A percentile compares a stretch with the other conserved stretches of the same genome.
phyloP scores from a whole-genome alignment of 208 protist species.

The Zelonia costaricensis region DNA sequence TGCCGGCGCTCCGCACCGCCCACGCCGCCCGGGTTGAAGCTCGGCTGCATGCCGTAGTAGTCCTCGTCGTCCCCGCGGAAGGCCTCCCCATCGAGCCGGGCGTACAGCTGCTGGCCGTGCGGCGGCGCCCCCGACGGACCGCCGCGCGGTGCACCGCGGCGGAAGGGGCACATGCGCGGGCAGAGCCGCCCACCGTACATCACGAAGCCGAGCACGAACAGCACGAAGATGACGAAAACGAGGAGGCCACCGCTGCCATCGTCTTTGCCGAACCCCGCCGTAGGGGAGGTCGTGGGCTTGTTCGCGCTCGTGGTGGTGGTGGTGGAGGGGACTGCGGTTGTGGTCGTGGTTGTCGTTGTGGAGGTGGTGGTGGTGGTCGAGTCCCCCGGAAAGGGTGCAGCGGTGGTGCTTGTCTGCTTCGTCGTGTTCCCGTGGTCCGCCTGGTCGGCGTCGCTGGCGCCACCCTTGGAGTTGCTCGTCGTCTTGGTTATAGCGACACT shows the following conservation, averaged over 20 bases:
- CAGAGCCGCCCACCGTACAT: slow-evolving; percentile 6
- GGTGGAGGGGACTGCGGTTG: not conserved
- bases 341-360: not conserved
- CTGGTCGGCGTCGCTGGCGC: no score
- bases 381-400: not conserved
- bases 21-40: not conserved
- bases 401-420: slow-evolving; percentile 2
- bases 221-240: slow-evolving; percentile 1
- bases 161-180: slow-evolving; percentile 1
- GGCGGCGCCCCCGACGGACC: not conserved
- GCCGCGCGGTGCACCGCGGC: not conserved
- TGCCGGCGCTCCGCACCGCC: not conserved
- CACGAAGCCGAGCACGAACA: slow-evolving; percentile 3
- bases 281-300: not conserved
- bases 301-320: not conserved
- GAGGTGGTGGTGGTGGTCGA: not conserved
- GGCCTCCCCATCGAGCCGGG: not conserved
- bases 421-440: no score
- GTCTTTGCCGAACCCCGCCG: not conserved
- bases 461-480: no score
- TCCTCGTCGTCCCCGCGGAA: slow-evolving; percentile 7
- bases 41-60: slow-evolving; percentile 4
- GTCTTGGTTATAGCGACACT: no score
- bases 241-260: not conserved
- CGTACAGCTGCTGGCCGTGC: slow-evolving; percentile 10